Conservation (phyloP, 2,329 filamentous ascomycete genomes). For the Cercospora zeae-maydis region DNA sequence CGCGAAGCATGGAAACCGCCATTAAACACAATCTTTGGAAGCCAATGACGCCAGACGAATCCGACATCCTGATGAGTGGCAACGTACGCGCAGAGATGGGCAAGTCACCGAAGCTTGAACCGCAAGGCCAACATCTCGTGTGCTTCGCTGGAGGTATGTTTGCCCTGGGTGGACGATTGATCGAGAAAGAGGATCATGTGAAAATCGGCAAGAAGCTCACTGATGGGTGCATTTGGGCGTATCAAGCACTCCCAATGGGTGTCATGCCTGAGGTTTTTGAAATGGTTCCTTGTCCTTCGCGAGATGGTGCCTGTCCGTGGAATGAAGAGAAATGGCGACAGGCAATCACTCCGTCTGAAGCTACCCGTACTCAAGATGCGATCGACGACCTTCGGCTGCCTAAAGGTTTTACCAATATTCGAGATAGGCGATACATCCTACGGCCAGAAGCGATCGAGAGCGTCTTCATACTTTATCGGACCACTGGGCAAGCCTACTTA, state of each 20-base stretch:
- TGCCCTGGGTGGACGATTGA: slow-evolving; percentile 55
- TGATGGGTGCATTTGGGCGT: slow-evolving; percentile 62
- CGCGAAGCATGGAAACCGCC: slow-evolving; percentile 46
- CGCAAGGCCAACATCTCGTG: slow-evolving; percentile 56
- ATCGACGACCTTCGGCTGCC: slow-evolving; percentile 38
- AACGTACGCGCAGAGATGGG: slow-evolving; percentile 37
- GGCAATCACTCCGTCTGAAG: slow-evolving; percentile 31
- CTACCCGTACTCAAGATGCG: slow-evolving; percentile 33
- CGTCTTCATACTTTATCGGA: slow-evolving; percentile 59
- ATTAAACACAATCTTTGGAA: slow-evolving; percentile 48
- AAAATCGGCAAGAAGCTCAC: slow-evolving; percentile 56
- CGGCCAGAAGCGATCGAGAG: slow-evolving; percentile 59
- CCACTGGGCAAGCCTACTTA: slow-evolving; percentile 52
- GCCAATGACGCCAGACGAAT: slow-evolving; percentile 47
- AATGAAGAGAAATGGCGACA: slow-evolving; percentile 51
- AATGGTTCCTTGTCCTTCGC: slow-evolving; percentile 48
- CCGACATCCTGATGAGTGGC: slow-evolving; percentile 48
- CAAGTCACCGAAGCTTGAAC: slow-evolving; percentile 38
- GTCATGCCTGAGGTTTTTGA: slow-evolving; percentile 61
- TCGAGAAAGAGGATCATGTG: slow-evolving; percentile 53
- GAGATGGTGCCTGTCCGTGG: slow-evolving; percentile 49
- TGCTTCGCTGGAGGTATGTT: slow-evolving; percentile 64
- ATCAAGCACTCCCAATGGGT: slow-evolving; percentile 53
- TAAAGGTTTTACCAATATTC: slow-evolving; percentile 44
- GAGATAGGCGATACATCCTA: slow-evolving; percentile 47